Evolutionary conservation across 441 rosid species (phyloP), one percentile per base, ranked within the genome.

Genomic region (Croton laevigatus): DNA sequence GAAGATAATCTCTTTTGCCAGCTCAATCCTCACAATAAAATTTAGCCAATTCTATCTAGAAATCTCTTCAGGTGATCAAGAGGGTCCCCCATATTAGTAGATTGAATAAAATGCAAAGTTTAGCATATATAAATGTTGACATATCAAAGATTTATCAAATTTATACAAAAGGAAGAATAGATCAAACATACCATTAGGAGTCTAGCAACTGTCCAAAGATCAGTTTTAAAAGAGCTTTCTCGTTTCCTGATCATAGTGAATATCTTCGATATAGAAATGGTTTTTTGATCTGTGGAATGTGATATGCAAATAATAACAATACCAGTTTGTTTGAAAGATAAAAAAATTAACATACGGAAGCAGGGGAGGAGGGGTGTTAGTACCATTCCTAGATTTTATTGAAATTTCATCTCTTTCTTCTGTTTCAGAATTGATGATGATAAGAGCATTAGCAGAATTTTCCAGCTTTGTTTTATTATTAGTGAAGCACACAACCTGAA

Each of bases 401-500:
- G 63, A 81, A 65, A 64, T 61, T 73, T 74, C 78, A 76, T 77
- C 80, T 61, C 62, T 72, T 37, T 80, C 81, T 37, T 78, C 82
- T 64, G 51, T 67, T 69, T 77, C 80, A 32, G 78, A 79, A 77
- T 63, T 85, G 74, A 86, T 76, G 73, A 91, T 78, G 71, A 88
- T 84, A 77, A 90, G 72, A 59, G 83, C 84, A 74, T 80, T 76
- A 63, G 78, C 73, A 55, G 75, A 64, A 69, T 75, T 81, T 68
- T 64, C 75, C 70, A 76, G 68, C 64, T 81, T 86, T 40, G 38
- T 52, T 34, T 80, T 81, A 71, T 76, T 70, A 68, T 80, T 74
- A 59, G 81, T 75, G 75, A 91, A 85, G 81, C 73, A 75, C 27
- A 94, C 84, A 20, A 83, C 93, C 98, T 94, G 83, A 71, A 59